A percentile compares a stretch with the other conserved stretches of the same genome.
Evolutionary conservation across 441 rosid genomes (phyloP).

Genomic region (Pelargonium fulgidum): DNA sequence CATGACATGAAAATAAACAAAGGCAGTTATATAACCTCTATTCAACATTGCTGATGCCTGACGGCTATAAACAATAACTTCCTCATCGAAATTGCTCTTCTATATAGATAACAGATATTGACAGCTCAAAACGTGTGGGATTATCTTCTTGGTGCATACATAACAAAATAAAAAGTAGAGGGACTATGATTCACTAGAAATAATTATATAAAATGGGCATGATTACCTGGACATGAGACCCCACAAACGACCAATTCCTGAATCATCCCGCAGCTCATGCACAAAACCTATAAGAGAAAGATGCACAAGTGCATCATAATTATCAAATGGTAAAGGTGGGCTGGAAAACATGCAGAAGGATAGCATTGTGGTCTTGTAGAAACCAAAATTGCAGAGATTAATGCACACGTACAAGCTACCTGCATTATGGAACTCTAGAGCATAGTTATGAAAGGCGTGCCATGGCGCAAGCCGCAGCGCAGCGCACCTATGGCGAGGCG

Average conservation of each 20-base stretch:
- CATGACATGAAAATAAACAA: conserved; percentile 22
- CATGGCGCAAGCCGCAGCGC: too few species aligned
- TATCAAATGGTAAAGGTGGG: conserved; percentile 9
- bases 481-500: too few species aligned
- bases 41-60: not conserved
- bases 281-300: conserved; percentile 40
- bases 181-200: not conserved
- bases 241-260: conserved; percentile 76
- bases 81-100: not conserved
- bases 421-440: too few species aligned
- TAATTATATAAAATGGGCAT: conserved; percentile 5
- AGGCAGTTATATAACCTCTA: not conserved
- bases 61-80: not conserved
- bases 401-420: too few species aligned
- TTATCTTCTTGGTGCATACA: not conserved
- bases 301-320: not conserved
- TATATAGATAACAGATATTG: not conserved
- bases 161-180: not conserved
- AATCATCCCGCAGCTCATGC: conserved; percentile 70
- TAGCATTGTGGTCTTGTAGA: not conserved
- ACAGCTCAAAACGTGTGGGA: not conserved
- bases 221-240: conserved; percentile 75
- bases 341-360: not conserved
- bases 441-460: too few species aligned
- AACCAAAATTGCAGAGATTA: too few species aligned